Evolutionary conservation across 2,329 filamentous ascomycete species (phyloP).

Genomic region (Aspergillus novoparasiticus): DNA sequence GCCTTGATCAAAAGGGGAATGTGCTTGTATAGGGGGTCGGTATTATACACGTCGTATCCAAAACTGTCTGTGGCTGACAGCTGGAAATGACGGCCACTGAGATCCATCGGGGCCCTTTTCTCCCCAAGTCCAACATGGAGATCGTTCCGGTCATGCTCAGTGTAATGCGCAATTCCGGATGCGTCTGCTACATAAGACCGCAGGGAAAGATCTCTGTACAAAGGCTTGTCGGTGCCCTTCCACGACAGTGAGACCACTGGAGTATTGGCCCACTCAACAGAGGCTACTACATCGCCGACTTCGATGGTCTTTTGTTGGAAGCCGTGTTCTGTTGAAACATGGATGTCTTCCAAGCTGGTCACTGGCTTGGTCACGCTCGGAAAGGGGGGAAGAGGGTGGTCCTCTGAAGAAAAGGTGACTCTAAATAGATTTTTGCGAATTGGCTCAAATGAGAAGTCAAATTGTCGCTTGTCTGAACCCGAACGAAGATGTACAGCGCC

Average conservation of each 20-base stretch:
- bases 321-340: slow-evolving; percentile 35
- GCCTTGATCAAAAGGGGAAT: slow-evolving; percentile 73
- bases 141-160: slow-evolving; percentile 61
- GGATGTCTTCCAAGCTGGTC: slow-evolving; percentile 36
- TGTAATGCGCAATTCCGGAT: slow-evolving; percentile 66
- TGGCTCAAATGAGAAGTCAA: slow-evolving; percentile 65
- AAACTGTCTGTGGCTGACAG: slow-evolving; percentile 72
- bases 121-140: slow-evolving; percentile 73
- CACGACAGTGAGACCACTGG: slow-evolving; percentile 62
- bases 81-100: slow-evolving; percentile 66
- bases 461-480: slow-evolving; percentile 41
- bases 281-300: slow-evolving; percentile 55
- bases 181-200: slow-evolving; percentile 68
- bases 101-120: slow-evolving; percentile 72
- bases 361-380: slow-evolving; percentile 59
- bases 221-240: slow-evolving; percentile 50
- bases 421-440: slow-evolving; percentile 66
- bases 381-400: slow-evolving; percentile 66
- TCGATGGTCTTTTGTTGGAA: slow-evolving; percentile 47
- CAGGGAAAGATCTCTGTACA: slow-evolving; percentile 65
- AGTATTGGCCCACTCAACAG: slow-evolving; percentile 60
- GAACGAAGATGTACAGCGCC: slow-evolving; percentile 48
- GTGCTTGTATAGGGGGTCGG: slow-evolving; percentile 75
- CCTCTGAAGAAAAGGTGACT: slow-evolving; percentile 65
- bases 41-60: slow-evolving; percentile 70